Conservation (phyloP, 352 stramenopile species). For the Vaucheria bursata region DNA sequence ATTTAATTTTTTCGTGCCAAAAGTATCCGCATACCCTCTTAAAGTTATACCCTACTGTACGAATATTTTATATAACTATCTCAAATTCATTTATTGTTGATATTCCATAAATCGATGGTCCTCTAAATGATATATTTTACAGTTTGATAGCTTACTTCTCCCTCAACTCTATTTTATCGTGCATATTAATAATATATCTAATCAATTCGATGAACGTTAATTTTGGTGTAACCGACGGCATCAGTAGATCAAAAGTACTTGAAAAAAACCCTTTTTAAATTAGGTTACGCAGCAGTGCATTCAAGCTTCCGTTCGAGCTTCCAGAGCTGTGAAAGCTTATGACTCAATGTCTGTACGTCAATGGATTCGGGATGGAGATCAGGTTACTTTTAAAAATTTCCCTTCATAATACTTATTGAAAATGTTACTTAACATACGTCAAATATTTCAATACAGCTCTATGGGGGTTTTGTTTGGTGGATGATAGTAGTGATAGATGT, state of each 20-base stretch:
- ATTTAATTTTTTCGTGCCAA: too few species aligned
- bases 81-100: too few species aligned
- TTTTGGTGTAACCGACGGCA: background rate
- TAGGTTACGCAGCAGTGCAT: background rate
- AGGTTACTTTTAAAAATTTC: background rate
- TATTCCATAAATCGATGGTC: too few species aligned
- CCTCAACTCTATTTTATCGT: background rate
- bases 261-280: background rate
- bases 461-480: background rate
- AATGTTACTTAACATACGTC: background rate
- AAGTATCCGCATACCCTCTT: too few species aligned
- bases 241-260: background rate
- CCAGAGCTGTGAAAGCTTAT: background rate
- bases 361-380: background rate
- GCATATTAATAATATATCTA: background rate
- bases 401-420: background rate
- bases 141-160: background rate
- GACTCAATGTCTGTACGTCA: background rate
- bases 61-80: background rate
- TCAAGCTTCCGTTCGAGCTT: background rate
- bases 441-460: background rate
- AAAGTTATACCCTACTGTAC: too few species aligned
- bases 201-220: background rate
- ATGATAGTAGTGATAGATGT: background rate
- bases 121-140: too few species aligned